Percentiles rank a stretch among this genome's conserved stretches.
These are phyloP conservation scores for Alternaria sp. DNA, from an alignment of 2,329 filamentous ascomycete species.

Conservation along the genomic window DNA sequence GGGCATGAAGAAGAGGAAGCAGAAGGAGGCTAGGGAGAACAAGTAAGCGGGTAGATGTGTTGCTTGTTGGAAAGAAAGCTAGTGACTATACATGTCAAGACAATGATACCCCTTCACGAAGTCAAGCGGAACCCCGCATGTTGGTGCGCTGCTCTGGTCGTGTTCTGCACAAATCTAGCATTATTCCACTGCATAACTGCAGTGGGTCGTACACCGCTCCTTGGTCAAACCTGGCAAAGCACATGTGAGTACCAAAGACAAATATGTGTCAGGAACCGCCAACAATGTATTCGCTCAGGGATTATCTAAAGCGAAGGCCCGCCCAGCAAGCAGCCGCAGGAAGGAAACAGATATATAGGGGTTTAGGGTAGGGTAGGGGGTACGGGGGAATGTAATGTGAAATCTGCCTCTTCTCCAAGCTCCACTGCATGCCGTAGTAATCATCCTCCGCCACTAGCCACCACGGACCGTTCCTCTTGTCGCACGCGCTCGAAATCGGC, in stretches of 20 bases:
- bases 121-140: background rate
- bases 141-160: background rate
- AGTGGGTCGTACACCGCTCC: background rate
- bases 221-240: background rate
- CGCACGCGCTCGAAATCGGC: slow-evolving; percentile 24
- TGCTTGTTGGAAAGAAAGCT: background rate
- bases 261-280: slow-evolving; percentile 11
- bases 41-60: background rate
- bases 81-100: background rate
- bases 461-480: background rate
- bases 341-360: slow-evolving; percentile 36
- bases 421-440: slow-evolving; percentile 13
- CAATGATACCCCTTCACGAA: slow-evolving; percentile 8
- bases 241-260: background rate
- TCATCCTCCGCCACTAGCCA: slow-evolving; percentile 14
- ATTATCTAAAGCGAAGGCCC: slow-evolving; percentile 39
- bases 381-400: slow-evolving; percentile 20
- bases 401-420: slow-evolving; percentile 20
- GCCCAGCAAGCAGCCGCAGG: slow-evolving; percentile 33
- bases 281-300: slow-evolving; percentile 41
- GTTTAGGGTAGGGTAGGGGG: slow-evolving; percentile 26
- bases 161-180: background rate
- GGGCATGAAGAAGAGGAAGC: slow-evolving; percentile 72
- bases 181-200: background rate
- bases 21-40: slow-evolving; percentile 63